Evolutionary conservation across 805 yeast species (phyloP).

Genomic region (Lachancea mirantina): DNA sequence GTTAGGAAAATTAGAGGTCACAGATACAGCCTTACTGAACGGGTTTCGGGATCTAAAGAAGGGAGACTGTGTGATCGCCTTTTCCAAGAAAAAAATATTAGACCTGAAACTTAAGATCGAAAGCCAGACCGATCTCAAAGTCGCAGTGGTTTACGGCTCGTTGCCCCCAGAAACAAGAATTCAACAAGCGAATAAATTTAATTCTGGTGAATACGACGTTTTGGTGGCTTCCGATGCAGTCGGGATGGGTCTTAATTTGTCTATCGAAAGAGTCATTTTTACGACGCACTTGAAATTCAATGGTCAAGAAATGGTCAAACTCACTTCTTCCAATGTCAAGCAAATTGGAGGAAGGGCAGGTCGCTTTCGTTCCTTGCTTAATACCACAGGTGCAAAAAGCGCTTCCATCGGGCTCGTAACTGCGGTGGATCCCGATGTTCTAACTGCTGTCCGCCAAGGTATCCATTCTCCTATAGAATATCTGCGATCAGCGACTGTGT

Average conservation of each 20-base stretch:
- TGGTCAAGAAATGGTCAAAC: conserved; percentile 43
- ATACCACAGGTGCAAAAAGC: conserved; percentile 13
- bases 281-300: conserved; percentile 61
- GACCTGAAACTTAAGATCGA: conserved; percentile 67
- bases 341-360: conserved; percentile 98
- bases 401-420: conserved; percentile 45
- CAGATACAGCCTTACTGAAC: conserved; percentile 32
- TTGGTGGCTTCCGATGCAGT: conserved; percentile 94
- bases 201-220: conserved; percentile 71
- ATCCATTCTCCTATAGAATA: conserved; percentile 46
- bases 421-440: conserved; percentile 40
- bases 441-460: conserved; percentile 39
- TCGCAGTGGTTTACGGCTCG: conserved; percentile 91
- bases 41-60: conserved; percentile 29
- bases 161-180: conserved; percentile 92
- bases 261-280: conserved; percentile 75
- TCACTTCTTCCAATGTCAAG: conserved; percentile 64
- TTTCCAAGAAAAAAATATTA: conserved; percentile 68
- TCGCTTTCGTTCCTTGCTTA: conserved; percentile 45
- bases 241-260: conserved; percentile 93
- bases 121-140: conserved; percentile 49
- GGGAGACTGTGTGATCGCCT: conserved; percentile 90
- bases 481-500: conserved; percentile 56
- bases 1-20: conserved; percentile 62
- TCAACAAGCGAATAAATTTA: conserved; percentile 73